Percentiles rank a stretch among this genome's conserved stretches.
phyloP scores from a whole-genome alignment of 2,329 filamentous ascomycete species.

The Aspergillus puulaauensis region DNA sequence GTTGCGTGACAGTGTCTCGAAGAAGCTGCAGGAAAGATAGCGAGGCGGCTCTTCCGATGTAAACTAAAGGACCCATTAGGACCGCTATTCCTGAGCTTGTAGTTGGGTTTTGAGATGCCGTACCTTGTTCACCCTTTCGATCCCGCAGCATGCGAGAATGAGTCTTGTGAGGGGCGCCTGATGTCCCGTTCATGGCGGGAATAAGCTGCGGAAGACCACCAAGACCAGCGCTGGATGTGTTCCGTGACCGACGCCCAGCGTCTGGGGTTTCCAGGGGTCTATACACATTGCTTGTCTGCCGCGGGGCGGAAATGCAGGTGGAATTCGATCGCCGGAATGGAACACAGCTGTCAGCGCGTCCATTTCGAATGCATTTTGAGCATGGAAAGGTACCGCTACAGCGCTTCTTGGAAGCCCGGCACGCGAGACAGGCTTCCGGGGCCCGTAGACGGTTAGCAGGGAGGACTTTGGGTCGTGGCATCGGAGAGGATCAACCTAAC shows the following conservation, averaged over 20 bases:
- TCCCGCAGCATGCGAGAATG: constrained; percentile 51
- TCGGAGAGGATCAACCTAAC: constrained; percentile 22
- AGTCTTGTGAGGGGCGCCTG: constrained; percentile 31
- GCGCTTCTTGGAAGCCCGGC: constrained; percentile 52
- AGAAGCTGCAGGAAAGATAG: constrained; percentile 59
- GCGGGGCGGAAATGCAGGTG: not conserved
- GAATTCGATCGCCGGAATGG: constrained; percentile 15
- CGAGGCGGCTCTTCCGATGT: constrained; percentile 35
- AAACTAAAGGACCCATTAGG: constrained; percentile 21
- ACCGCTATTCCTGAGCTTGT: constrained; percentile 31
- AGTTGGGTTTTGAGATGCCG: no score
- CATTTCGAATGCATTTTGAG: constrained; percentile 47
- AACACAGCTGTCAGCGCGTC: constrained; percentile 40
- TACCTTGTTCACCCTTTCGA: constrained; percentile 53
- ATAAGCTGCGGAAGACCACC: constrained; percentile 7
- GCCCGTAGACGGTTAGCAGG: constrained; percentile 51
- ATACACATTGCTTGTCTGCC: not conserved
- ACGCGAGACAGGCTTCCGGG: constrained; percentile 50
- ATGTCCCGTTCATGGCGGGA: constrained; percentile 17
- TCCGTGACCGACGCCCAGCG: constrained; percentile 1
- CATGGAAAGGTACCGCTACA: constrained; percentile 53
- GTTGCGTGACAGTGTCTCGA: constrained; percentile 46
- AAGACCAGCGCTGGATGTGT: not conserved
- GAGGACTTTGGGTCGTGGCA: constrained; percentile 55
- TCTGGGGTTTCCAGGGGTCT: not conserved